phyloP scores from a whole-genome alignment of 1,139 yeast genomes.

The Kluyveromyces sp. region DNA sequence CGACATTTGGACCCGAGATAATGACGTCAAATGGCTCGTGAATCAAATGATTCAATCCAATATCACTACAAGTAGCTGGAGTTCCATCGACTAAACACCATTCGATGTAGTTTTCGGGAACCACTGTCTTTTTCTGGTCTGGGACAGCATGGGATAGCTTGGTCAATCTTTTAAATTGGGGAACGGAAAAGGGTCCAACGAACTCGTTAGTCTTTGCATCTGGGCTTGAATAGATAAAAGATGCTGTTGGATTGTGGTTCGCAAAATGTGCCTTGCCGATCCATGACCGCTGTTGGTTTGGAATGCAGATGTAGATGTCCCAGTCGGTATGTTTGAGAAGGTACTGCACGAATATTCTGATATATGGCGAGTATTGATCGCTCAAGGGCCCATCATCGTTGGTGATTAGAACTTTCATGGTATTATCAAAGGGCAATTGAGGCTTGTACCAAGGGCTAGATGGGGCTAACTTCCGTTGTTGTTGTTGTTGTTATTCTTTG shows the following conservation, averaged over 20 bases:
- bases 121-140: slow-evolving; percentile 14
- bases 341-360: slow-evolving; percentile 72
- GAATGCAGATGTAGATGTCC: slow-evolving; percentile 80
- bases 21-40: slow-evolving; percentile 72
- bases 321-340: slow-evolving; percentile 60
- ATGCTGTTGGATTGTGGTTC: slow-evolving; percentile 63
- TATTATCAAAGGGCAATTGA: too few relatives aligned
- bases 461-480: too few relatives aligned
- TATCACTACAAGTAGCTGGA: slow-evolving; percentile 92
- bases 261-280: slow-evolving; percentile 96
- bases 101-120: slow-evolving; percentile 46
- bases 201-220: slow-evolving; percentile 43
- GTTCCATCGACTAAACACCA: slow-evolving; percentile 88
- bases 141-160: slow-evolving; percentile 3
- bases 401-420: slow-evolving; percentile 39
- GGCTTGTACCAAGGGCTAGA: too few relatives aligned
- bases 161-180: slow-evolving; percentile 27
- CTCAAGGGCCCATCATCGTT: slow-evolving; percentile 96
- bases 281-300: slow-evolving; percentile 83
- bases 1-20: slow-evolving; percentile 90
- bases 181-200: slow-evolving; percentile 61
- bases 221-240: slow-evolving; percentile 51
- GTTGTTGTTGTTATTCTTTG: too few relatives aligned
- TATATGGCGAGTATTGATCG: slow-evolving; percentile 74
- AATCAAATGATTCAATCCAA: slow-evolving; percentile 71